Percentiles rank a stretch among this genome's conserved stretches.
These are phyloP conservation scores for Rosa hybrid DNA, from an alignment of 331 rosid species.

Conservation along the genomic window DNA sequence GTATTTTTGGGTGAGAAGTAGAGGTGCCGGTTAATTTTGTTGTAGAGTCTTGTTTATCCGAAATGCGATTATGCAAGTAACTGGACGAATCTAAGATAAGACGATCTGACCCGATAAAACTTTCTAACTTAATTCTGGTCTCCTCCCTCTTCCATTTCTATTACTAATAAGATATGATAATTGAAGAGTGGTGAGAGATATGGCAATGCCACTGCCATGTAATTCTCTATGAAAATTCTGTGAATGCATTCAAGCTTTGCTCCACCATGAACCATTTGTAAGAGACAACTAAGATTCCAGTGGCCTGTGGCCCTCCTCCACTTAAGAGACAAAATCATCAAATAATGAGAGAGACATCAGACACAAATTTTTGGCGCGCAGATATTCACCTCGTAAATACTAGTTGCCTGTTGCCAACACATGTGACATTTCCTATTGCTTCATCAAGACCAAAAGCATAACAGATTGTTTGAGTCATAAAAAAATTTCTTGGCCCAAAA, in stretches of 20 bases:
- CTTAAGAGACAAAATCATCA: not conserved
- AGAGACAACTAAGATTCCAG: not conserved
- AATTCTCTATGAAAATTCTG: not conserved
- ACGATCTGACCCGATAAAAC: not conserved
- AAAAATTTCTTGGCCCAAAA: not conserved
- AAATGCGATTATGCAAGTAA: not conserved
- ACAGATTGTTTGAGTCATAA: not conserved
- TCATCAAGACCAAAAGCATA: not conserved
- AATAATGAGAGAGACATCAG: not conserved
- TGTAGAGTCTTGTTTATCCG: no score
- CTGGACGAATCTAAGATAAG: not conserved
- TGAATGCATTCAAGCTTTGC: not conserved
- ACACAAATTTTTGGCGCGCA: not conserved
- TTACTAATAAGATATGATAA: not conserved
- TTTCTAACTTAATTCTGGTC: no score
- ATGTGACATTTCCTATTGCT: not conserved
- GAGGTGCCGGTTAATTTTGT: no score
- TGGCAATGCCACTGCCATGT: not conserved
- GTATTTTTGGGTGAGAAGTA: no score
- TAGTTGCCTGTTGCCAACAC: not conserved
- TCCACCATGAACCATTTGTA: not conserved
- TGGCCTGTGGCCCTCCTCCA: not conserved
- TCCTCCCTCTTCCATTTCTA: not conserved
- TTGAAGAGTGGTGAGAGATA: not conserved
- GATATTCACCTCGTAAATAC: not conserved